Base-by-base conservation (phyloP, 257 asterid genomes). In the Plantago ovata region DNA sequence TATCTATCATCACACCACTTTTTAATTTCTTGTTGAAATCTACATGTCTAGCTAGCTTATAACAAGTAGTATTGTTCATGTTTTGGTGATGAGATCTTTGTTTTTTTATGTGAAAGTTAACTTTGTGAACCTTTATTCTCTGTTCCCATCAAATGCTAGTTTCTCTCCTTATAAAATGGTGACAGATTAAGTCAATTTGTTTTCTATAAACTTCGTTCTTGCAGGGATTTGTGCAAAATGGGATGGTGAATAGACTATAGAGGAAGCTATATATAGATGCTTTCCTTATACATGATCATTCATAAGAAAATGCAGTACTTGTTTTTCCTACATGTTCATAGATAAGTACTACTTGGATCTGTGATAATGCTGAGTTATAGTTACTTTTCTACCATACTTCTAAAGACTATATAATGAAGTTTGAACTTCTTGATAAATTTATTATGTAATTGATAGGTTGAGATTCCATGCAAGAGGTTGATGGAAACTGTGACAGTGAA, bases 401-500 rank as follows among this genome's bases (percentile, higher is more conserved):
- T 6, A 28, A 4, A 3, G 36, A 28, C 7, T 28, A 28, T 28
- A 28, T 28, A 28, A 28, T 28, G 4, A 28, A 28, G 0, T 28
- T 28, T 28, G 36, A 28, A 3, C 24, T 47, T 47, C 53, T n/a
- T 47, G 53, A 16, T 3, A 21, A 21, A 6, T 24, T 13, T 7
- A 36, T 36, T 54, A 14, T 48, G 16, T 43, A 60, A 21, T 28
- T 54, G 33, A 21, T 46, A 92, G 96, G 98, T 92, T 69, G 95
- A 84, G 67, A 88, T 92, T 22, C 98, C 98, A 72, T 75, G 71
- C 78, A 88, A 82, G 89, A 88, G 96, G 75, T 44, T 85, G 86
- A n/a, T 88, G 86, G 98, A 88, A 36, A 82, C 95, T 0, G 94
- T 92, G 82, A 92, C 96, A 2, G 98, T 92, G 73, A 92, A 92